These are phyloP conservation scores for Globisporangium orthogonon DNA, from an alignment of 352 stramenopile genomes.

Conservation along the genomic window DNA sequence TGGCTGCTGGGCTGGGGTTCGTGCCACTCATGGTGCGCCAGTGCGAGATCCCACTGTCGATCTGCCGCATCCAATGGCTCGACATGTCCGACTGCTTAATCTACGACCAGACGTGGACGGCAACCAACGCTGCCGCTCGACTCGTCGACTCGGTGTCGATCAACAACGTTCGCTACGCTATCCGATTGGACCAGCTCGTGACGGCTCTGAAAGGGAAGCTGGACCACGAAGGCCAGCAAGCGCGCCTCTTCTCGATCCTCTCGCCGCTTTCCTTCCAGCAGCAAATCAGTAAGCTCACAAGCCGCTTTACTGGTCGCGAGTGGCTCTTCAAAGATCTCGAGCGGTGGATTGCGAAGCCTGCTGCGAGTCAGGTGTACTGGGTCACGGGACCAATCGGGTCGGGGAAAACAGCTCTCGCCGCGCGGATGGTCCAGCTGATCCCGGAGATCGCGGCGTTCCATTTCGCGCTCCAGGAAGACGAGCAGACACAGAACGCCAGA, in stretches of 20 bases:
- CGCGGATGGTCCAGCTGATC: conserved; percentile 55
- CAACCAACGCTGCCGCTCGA: neutral
- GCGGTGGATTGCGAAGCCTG: conserved; percentile 34
- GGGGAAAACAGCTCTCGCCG: conserved; percentile 57
- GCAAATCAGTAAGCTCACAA: conserved; percentile 70
- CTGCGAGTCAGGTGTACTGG: conserved; percentile 52
- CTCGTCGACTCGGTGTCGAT: conserved; percentile 18
- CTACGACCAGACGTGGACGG: conserved; percentile 17
- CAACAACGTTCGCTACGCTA: conserved; percentile 48
- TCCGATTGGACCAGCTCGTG: conserved; percentile 44
- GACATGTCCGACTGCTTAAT: conserved; percentile 66
- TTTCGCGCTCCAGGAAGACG: conserved; percentile 63
- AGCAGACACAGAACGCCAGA: conserved; percentile 62
- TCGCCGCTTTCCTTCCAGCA: conserved; percentile 62
- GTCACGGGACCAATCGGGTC: conserved; percentile 63
- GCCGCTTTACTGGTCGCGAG: conserved; percentile 47
- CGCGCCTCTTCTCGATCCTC: conserved; percentile 57
- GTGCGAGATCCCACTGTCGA: conserved; percentile 74
- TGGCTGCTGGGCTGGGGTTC: conserved; percentile 59
- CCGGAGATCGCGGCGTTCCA: conserved; percentile 73
- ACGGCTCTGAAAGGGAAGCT: conserved; percentile 51
- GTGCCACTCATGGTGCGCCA: conserved; percentile 65
- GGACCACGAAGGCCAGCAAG: conserved; percentile 70
- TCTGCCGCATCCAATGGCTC: conserved; percentile 80
- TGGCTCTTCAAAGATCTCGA: conserved; percentile 53